Conservation (phyloP, 108 stramenopile genomes). For the Pelagomonas calceolata region DNA sequence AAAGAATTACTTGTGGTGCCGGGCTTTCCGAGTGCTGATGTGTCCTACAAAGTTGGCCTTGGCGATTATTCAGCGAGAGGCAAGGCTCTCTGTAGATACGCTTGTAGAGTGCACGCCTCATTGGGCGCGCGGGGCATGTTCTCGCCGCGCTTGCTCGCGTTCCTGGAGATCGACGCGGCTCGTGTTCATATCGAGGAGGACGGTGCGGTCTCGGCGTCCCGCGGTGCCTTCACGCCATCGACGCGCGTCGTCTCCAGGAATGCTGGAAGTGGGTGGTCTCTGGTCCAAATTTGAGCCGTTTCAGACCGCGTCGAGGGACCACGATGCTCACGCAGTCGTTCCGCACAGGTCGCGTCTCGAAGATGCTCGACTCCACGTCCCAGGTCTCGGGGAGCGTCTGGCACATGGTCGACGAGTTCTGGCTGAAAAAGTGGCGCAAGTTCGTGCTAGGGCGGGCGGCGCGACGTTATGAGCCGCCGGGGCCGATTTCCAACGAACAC, state of each 20-base stretch:
- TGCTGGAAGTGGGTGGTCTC: too few relatives aligned
- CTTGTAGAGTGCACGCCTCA: conserved; percentile 15
- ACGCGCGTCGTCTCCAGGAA: too few relatives aligned
- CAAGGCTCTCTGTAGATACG: conserved; percentile 13
- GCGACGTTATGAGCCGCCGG: conserved; percentile 27
- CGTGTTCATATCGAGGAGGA: conserved; percentile 33
- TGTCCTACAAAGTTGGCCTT: not conserved
- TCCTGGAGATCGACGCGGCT: conserved; percentile 23
- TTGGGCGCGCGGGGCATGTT: conserved; percentile 20
- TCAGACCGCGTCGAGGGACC: too few relatives aligned
- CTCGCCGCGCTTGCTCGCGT: conserved; percentile 21
- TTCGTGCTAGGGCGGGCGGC: conserved; percentile 23
- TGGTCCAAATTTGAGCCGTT: too few relatives aligned
- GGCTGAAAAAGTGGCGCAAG: conserved; percentile 25
- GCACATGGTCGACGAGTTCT: conserved; percentile 28
- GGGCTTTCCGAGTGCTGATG: not conserved
- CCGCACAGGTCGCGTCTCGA: not conserved
- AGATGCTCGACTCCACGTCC: conserved; percentile 10
- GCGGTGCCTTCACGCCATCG: too few relatives aligned
- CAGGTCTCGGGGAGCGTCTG: conserved; percentile 18
- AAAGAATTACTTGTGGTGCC: not conserved
- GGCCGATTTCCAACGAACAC: conserved; percentile 17
- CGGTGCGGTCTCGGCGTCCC: too few relatives aligned
- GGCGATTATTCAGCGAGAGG: conserved; percentile 14
- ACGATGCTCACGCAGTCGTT: conserved; percentile 11